Conservation (phyloP, 2,329 filamentous ascomycete species). For the Chrysoporthe cubensis region DNA sequence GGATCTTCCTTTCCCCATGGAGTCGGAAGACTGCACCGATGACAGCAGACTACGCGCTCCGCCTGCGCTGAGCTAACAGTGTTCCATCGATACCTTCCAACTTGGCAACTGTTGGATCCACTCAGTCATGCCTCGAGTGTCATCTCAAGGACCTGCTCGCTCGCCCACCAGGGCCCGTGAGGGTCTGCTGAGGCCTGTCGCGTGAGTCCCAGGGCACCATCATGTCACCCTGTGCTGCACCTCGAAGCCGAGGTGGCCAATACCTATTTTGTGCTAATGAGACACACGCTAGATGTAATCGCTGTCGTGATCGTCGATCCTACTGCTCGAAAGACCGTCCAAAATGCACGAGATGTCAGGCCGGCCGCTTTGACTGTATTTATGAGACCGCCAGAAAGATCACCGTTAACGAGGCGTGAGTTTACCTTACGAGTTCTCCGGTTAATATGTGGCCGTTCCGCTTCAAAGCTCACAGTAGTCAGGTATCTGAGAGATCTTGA, state of each 20-base stretch:
- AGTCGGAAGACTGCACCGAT: conserved; percentile 11
- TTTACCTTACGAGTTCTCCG: background rate
- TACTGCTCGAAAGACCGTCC: conserved; percentile 45
- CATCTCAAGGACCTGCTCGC: conserved; percentile 1
- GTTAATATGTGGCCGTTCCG: background rate
- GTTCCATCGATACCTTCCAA: background rate
- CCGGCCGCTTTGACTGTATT: conserved; percentile 37
- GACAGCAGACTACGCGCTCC: background rate
- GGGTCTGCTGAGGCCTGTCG: conserved; percentile 21
- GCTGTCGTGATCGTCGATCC: conserved; percentile 41
- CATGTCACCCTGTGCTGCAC: background rate
- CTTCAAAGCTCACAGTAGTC: background rate
- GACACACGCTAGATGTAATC: conserved; percentile 36
- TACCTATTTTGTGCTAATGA: background rate
- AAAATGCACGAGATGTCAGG: conserved; percentile 40
- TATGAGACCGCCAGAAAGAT: conserved; percentile 43
- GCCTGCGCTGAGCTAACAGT: background rate
- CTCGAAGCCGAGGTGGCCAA: background rate
- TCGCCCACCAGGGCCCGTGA: conserved; percentile 8
- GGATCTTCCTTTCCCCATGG: conserved; percentile 12
- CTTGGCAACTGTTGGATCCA: background rate
- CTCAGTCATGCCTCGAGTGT: conserved; percentile 13
- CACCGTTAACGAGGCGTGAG: conserved; percentile 40
- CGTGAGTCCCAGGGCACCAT: conserved; percentile 18
- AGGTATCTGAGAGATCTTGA: conserved; percentile 42